phyloP scores from a whole-genome alignment of 257 asterid genomes.

The Salvia splendens region DNA sequence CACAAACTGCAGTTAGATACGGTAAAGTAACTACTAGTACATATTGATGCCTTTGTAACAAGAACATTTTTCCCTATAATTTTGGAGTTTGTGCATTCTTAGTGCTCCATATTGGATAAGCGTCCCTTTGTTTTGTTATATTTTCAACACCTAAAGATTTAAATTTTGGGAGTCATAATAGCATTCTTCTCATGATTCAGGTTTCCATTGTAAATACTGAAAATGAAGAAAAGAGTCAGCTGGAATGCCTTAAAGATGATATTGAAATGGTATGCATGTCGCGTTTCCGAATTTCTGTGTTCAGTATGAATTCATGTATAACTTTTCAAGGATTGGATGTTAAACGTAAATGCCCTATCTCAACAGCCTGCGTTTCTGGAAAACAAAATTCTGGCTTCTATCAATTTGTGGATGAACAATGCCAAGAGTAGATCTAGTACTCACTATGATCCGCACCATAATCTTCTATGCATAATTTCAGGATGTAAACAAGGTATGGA shows the following conservation, averaged over 20 bases:
- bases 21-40: constrained; percentile 3
- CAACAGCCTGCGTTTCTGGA: constrained; percentile 77
- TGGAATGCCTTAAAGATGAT: constrained; percentile 76
- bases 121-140: not conserved
- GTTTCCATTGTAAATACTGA: constrained; percentile 70
- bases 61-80: not conserved
- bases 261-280: constrained; percentile 55
- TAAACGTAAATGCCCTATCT: constrained; percentile 26
- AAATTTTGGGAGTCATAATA: constrained; percentile 10
- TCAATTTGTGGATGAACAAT: constrained; percentile 95
- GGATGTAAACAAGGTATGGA: constrained; percentile 78
- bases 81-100: constrained; percentile 5
- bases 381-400: constrained; percentile 59
- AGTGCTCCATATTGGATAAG: constrained; percentile 11
- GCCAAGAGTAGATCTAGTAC: constrained; percentile 82
- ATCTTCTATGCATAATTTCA: constrained; percentile 72
- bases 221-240: constrained; percentile 70
- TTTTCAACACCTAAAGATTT: not conserved
- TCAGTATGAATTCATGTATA: constrained; percentile 24
- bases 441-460: constrained; percentile 93
- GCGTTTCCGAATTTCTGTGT: constrained; percentile 28
- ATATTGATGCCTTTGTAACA: not conserved
- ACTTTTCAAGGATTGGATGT: constrained; percentile 17
- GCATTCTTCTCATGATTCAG: constrained; percentile 45
- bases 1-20: constrained; percentile 7